Conservation (phyloP, 768 basidiomycete species). For the Lentinula edodes region DNA sequence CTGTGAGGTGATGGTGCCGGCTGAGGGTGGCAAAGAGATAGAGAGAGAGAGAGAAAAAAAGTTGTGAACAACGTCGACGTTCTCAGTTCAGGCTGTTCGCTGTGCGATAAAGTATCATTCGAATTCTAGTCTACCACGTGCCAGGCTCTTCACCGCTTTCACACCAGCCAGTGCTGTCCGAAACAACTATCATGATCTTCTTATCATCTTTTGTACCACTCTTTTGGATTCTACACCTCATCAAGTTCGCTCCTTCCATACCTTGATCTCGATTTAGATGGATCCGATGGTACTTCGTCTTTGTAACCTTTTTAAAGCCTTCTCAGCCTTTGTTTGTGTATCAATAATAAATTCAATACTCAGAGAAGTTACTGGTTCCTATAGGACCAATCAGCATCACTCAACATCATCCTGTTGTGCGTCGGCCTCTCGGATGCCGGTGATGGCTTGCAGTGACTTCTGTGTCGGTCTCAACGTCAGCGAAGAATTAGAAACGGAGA, state of each 20-base stretch:
- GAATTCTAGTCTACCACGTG: background rate
- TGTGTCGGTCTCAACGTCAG: no score
- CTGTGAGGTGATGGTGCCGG: background rate
- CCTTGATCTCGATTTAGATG: background rate
- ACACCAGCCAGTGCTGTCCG: background rate
- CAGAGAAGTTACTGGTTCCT: background rate
- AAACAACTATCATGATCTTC: background rate
- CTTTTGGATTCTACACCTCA: no score
- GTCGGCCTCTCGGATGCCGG: background rate
- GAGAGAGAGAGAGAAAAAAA: background rate
- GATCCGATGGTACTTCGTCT: background rate
- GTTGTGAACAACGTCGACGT: background rate
- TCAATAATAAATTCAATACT: background rate
- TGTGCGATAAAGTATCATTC: background rate
- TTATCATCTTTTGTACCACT: no score
- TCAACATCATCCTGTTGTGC: no score
- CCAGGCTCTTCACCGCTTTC: background rate
- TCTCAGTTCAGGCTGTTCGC: background rate
- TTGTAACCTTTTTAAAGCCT: background rate
- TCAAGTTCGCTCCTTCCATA: no score
- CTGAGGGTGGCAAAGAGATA: background rate
- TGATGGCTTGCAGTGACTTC: background rate
- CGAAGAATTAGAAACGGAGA: no score
- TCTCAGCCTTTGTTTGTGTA: background rate
- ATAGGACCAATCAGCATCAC: background rate